Base-by-base conservation (phyloP, 2,329 filamentous ascomycete genomes). In the Calonectria crousiana region DNA sequence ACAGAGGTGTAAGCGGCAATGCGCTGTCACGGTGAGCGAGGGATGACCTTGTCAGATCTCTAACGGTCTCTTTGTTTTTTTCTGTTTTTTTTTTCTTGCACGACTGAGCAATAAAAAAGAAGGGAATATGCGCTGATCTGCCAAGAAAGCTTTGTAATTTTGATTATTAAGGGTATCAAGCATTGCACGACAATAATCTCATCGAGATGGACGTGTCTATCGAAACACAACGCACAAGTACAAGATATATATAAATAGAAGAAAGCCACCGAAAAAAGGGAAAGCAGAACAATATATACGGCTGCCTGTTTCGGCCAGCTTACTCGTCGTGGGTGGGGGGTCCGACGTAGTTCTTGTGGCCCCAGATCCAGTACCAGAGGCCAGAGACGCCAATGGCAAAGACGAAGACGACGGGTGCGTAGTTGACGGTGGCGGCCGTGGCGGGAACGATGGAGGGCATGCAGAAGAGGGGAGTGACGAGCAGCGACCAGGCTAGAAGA, bases 401-500 rank as follows among this genome's bases (percentile, higher is more conserved):
- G 32, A 93, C 89, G 78, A 95, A 94, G n/a, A 95, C 93, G 41
- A 92, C 93, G 18, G 92, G 92, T 1, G 93, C 93, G 83, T 94
- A 95, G 87, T 95, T 95, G 87, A 95, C 93, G 49, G 87, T 88
- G 23, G 84, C 82, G 36, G 81, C 84, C 0, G 88, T 89, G 49
- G 93, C 91, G 8, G 91, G 91, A n/a, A 94, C 85, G 53, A 84
- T 84, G 0, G 91, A 89, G 0, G 93, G 93, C 92, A 94, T 94
- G 84, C 92, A 95, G 87, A 95, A 95, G 20, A 95, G 89, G 1
- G 93, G 93, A 67, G 95, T 90, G 44, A 92, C 93, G 69, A 95
- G 88, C 18, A 88, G 78, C 69, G 91, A 93, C 93, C 93, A 95
- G 67, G 85, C 90, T 92, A 77, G 68, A 23, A 58, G 38, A 11